A percentile compares a stretch with the other conserved stretches of the same genome.
Conservation (phyloP, 2,329 filamentous ascomycete species). For the Aspergillus sp. region DNA sequence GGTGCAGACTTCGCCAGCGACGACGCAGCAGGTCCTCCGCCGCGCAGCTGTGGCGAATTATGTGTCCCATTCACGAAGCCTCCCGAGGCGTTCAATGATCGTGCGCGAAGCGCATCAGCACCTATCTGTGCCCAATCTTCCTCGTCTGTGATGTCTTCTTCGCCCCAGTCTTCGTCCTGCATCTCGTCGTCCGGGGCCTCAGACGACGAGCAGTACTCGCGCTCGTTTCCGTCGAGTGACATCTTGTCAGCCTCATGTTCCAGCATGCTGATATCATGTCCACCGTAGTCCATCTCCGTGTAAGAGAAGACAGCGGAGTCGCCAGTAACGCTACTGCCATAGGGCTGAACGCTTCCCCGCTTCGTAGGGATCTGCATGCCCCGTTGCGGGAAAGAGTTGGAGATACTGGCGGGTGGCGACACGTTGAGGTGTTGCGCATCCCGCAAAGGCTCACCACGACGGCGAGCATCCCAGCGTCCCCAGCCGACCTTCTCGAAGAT, state of each 20-base stretch:
- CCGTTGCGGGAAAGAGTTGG: constrained; percentile 46
- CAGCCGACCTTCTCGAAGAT: constrained; percentile 92
- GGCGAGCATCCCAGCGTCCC: constrained; percentile 90
- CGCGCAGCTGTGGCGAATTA: constrained; percentile 26
- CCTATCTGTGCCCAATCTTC: constrained; percentile 94
- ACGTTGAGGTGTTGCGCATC: constrained; percentile 33
- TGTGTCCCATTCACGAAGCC: constrained; percentile 42
- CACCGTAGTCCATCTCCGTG: constrained; percentile 63
- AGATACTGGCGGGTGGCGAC: constrained; percentile 56
- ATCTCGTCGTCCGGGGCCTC: constrained; percentile 67
- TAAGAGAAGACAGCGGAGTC: constrained; percentile 77
- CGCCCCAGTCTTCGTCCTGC: constrained; percentile 74
- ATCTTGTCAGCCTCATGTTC: constrained; percentile 93
- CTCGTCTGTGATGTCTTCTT: constrained; percentile 88
- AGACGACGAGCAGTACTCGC: constrained; percentile 70
- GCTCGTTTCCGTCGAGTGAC: constrained; percentile 75
- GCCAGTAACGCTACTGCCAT: constrained; percentile 65
- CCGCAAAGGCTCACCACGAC: constrained; percentile 61
- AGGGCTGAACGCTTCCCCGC: constrained; percentile 43
- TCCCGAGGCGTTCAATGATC: constrained; percentile 53
- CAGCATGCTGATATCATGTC: constrained; percentile 65
- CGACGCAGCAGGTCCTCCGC: constrained; percentile 41
- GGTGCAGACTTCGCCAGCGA: constrained; percentile 45
- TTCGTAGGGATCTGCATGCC: constrained; percentile 52
- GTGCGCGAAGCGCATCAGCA: constrained; percentile 76